Percentiles rank a stretch among this genome's conserved stretches.
Evolutionary conservation across 1,139 yeast genomes (phyloP).

Genomic region (Yamadazyma jaroonii): DNA sequence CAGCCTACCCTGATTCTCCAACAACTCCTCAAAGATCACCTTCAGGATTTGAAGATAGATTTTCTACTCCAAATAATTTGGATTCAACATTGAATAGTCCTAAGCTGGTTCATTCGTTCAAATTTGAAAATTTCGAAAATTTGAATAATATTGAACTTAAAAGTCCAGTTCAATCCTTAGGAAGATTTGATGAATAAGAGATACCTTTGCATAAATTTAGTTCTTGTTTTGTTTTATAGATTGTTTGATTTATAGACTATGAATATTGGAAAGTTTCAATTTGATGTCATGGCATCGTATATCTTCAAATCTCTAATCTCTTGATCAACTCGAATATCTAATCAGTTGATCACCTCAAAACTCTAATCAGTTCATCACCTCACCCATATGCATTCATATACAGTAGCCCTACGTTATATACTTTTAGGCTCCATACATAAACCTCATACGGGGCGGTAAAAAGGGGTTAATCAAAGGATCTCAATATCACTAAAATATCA

Average conservation of each 20-base stretch:
- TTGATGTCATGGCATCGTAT: too few relatives aligned
- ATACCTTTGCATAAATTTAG: too few relatives aligned
- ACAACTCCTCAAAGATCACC: slow-evolving; percentile 4
- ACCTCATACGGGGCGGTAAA: too few relatives aligned
- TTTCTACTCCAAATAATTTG: not conserved
- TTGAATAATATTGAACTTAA: slow-evolving; percentile 10
- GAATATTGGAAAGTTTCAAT: not conserved
- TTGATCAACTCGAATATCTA: too few relatives aligned
- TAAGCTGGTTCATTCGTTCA: not conserved
- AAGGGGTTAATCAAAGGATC: not conserved
- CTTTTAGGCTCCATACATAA: too few relatives aligned
- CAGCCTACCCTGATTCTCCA: slow-evolving; percentile 5
- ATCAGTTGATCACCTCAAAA: too few relatives aligned
- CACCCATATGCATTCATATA: too few relatives aligned
- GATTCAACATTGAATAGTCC: not conserved
- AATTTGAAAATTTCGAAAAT: slow-evolving; percentile 7
- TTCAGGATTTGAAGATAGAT: not conserved
- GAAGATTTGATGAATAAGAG: not conserved
- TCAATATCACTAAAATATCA: not conserved
- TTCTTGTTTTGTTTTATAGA: too few relatives aligned
- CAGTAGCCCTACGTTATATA: too few relatives aligned
- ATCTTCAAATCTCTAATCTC: too few relatives aligned
- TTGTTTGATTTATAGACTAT: not conserved
- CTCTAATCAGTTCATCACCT: too few relatives aligned
- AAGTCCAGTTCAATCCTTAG: slow-evolving; percentile 6